Conservation (phyloP, 768 basidiomycete species). For the Termitomyces sp. region DNA sequence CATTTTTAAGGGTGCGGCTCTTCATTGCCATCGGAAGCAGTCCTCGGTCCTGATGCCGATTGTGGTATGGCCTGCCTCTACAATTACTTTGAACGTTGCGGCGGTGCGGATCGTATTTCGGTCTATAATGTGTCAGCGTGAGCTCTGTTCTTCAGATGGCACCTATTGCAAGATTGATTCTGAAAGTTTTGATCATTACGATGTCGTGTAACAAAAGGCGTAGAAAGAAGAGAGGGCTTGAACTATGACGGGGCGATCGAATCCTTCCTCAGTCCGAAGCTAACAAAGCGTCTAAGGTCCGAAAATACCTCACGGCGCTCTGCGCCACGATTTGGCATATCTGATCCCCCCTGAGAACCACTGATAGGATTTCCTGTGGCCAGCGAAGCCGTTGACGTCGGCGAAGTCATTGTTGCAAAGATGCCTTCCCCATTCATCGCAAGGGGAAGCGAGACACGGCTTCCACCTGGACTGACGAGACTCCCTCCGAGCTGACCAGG, state of each 20-base stretch:
- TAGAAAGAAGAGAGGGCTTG: not conserved
- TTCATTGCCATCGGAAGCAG: not conserved
- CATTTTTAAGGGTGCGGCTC: conserved; percentile 12
- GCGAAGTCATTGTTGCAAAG: conserved; percentile 56
- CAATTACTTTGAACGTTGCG: conserved; percentile 10
- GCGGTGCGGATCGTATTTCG: conserved; percentile 11
- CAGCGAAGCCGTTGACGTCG: conserved; percentile 61
- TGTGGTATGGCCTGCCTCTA: conserved; percentile 14
- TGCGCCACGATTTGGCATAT: conserved; percentile 35
- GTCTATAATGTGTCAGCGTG: conserved; percentile 6
- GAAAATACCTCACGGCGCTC: conserved; percentile 81
- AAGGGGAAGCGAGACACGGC: conserved; percentile 53
- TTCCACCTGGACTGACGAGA: conserved; percentile 62
- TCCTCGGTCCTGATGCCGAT: conserved; percentile 8
- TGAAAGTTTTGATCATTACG: not conserved
- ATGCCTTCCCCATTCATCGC: conserved; percentile 46
- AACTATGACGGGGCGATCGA: conserved; percentile 26
- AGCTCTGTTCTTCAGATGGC: not conserved
- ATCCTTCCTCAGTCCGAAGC: conserved; percentile 82
- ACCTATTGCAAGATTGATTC: not conserved
- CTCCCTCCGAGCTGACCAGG: conserved; percentile 44
- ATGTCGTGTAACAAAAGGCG: not conserved
- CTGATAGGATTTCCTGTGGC: conserved; percentile 22
- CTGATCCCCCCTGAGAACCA: conserved; percentile 33
- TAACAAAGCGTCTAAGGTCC: conserved; percentile 84